Percentiles rank a stretch among this genome's conserved stretches.
Evolutionary conservation across 495 filamentous ascomycete genomes (phyloP).

Genomic region (Entonaema liquescens): DNA sequence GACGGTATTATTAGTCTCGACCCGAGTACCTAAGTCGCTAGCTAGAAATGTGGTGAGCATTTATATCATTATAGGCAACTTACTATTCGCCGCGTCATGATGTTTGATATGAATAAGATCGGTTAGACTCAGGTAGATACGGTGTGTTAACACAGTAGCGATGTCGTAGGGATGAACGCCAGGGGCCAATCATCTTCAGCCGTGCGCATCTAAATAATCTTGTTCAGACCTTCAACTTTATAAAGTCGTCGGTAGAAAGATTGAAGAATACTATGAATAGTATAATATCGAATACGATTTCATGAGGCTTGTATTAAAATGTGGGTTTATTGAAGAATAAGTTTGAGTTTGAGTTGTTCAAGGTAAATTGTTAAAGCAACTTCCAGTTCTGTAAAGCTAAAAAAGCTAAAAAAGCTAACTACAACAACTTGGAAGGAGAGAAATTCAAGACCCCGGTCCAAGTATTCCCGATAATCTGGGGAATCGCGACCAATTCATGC

Average conservation of each 20-base stretch:
- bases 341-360: too few relatives aligned
- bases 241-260: conserved; percentile 8
- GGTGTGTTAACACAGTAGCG: conserved; percentile 41
- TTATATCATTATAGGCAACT: conserved; percentile 15
- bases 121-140: conserved; percentile 24
- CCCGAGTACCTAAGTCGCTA: not conserved
- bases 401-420: not conserved
- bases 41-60: not conserved
- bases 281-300: not conserved
- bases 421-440: conserved; percentile 16
- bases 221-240: conserved; percentile 21
- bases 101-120: conserved; percentile 34
- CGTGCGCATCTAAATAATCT: conserved; percentile 30
- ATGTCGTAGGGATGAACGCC: conserved; percentile 39
- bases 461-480: conserved; percentile 38
- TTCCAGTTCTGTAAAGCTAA: not conserved
- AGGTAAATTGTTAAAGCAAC: not conserved
- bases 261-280: not conserved
- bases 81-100: conserved; percentile 60
- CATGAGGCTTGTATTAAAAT: not conserved
- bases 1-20: conserved; percentile 21
- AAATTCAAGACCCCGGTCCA: conserved; percentile 24
- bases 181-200: conserved; percentile 43
- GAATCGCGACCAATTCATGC: conserved; percentile 36
- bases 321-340: not conserved